Percentiles rank a stretch among this genome's conserved stretches.
phyloP scores from a whole-genome alignment of 2,329 filamentous ascomycete species.

The Fusarium proliferatum region DNA sequence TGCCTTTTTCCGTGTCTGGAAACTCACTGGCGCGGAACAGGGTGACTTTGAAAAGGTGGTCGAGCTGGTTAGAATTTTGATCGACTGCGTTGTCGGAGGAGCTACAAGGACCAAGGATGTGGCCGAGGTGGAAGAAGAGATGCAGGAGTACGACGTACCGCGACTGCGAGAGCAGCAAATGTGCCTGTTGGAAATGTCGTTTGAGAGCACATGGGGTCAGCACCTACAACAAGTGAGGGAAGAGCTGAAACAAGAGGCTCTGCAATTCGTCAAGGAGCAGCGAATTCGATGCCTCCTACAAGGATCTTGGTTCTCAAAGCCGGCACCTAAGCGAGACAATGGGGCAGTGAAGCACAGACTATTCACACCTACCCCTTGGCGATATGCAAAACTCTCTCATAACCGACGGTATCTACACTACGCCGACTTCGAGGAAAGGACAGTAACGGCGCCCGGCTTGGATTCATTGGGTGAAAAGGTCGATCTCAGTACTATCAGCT shows the following conservation, averaged over 20 bases:
- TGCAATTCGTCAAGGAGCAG: constrained; percentile 98
- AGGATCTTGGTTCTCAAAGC: constrained; percentile 85
- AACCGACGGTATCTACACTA: constrained; percentile 93
- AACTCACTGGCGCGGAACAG: constrained; percentile 83
- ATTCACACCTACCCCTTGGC: constrained; percentile 71
- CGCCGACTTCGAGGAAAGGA: constrained; percentile 79
- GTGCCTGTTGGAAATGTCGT: constrained; percentile 89
- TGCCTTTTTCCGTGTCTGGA: constrained; percentile 93
- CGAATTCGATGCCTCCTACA: constrained; percentile 88
- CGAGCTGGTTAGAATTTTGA: constrained; percentile 87
- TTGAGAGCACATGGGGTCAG: constrained; percentile 94
- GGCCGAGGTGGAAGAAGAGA: constrained; percentile 87
- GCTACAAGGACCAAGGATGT: constrained; percentile 86
- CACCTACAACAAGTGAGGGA: constrained; percentile 92
- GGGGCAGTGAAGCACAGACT: constrained; percentile 51
- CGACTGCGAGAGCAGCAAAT: constrained; percentile 89
- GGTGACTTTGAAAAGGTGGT: constrained; percentile 94
- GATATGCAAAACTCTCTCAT: constrained; percentile 89
- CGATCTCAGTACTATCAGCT: constrained; percentile 88
- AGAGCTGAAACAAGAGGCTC: constrained; percentile 87
- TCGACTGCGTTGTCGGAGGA: constrained; percentile 89
- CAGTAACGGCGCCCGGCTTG: constrained; percentile 73
- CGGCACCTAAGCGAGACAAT: constrained; percentile 54
- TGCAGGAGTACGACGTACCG: constrained; percentile 83
- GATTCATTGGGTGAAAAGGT: constrained; percentile 83